phyloP scores from a whole-genome alignment of 106 monocot species.

The Phalaenopsis equestris region DNA sequence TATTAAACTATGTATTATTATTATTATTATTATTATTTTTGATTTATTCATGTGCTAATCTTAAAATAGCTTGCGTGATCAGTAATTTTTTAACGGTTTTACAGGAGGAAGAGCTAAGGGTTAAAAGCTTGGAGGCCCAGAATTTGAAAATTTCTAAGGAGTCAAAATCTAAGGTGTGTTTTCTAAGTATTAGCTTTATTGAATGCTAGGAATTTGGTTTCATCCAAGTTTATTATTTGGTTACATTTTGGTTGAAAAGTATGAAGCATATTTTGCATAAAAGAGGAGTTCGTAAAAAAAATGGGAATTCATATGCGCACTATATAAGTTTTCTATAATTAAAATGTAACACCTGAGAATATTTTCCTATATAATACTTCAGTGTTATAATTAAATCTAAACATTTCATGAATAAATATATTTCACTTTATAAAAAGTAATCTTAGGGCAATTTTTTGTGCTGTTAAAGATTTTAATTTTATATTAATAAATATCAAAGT shows the following conservation, averaged over 20 bases:
- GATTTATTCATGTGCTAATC: neutral
- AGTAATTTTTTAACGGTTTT: neutral
- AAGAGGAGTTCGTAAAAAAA: no score
- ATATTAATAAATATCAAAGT: no score
- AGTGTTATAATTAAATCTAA: no score
- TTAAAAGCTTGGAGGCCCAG: neutral
- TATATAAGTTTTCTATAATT: no score
- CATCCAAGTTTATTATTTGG: neutral
- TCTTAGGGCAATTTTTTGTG: no score
- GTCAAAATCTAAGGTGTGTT: neutral
- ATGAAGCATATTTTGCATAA: neutral
- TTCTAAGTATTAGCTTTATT: neutral
- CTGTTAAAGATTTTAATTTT: no score
- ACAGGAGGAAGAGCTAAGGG: conserved; percentile 12
- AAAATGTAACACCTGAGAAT: no score
- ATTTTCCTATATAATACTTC: no score
- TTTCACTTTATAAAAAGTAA: no score
- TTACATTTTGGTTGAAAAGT: neutral
- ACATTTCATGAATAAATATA: no score
- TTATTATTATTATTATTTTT: neutral
- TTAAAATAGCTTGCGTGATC: neutral
- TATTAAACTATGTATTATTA: neutral
- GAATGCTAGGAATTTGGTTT: neutral
- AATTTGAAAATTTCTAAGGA: conserved; percentile 1
- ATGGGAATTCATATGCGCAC: no score